A percentile compares a stretch with the other conserved stretches of the same genome.
Conservation (phyloP, 2,329 filamentous ascomycete genomes). For the Cladophialophora exuberans region DNA sequence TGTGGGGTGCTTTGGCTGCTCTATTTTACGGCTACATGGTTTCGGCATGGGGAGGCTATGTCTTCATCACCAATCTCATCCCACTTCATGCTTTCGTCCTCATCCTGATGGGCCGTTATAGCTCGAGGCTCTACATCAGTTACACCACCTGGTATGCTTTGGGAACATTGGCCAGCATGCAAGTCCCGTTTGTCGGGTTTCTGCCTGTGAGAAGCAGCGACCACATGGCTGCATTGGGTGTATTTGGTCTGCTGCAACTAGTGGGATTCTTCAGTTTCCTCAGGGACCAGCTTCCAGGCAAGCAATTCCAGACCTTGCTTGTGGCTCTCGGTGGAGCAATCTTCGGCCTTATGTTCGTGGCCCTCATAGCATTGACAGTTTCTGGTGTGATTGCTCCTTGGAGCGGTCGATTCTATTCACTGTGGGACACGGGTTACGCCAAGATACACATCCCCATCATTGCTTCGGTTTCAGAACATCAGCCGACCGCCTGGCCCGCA, state of each 20-base stretch:
- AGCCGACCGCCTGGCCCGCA: conserved; percentile 97
- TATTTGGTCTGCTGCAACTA: conserved; percentile 94
- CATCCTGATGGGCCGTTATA: conserved; percentile 96
- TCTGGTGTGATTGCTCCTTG: conserved; percentile 93
- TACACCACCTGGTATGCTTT: conserved; percentile 98
- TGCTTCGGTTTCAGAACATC: conserved; percentile 98
- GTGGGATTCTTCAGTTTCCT: conserved; percentile 91
- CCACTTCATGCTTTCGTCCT: conserved; percentile 92
- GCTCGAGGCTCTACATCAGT: conserved; percentile 88
- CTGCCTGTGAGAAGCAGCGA: conserved; percentile 94
- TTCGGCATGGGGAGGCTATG: conserved; percentile 98
- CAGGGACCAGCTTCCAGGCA: conserved; percentile 81
- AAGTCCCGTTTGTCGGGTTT: conserved; percentile 98
- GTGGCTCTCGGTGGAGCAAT: conserved; percentile 73
- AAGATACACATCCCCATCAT: conserved; percentile 99
- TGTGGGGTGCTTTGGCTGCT: conserved; percentile 93
- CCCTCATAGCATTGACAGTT: conserved; percentile 80
- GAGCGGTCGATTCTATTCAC: conserved; percentile 98
- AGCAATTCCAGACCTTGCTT: conserved; percentile 92
- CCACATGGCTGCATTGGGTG: conserved; percentile 94
- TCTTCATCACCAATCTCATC: conserved; percentile 97
- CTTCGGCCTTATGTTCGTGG: conserved; percentile 72
- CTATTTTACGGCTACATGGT: conserved; percentile 99
- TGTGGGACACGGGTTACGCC: conserved; percentile 98
- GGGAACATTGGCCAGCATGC: conserved; percentile 96